phyloP scores from a whole-genome alignment of 140 eudicot genomes.

The Anethum foeniculum region DNA sequence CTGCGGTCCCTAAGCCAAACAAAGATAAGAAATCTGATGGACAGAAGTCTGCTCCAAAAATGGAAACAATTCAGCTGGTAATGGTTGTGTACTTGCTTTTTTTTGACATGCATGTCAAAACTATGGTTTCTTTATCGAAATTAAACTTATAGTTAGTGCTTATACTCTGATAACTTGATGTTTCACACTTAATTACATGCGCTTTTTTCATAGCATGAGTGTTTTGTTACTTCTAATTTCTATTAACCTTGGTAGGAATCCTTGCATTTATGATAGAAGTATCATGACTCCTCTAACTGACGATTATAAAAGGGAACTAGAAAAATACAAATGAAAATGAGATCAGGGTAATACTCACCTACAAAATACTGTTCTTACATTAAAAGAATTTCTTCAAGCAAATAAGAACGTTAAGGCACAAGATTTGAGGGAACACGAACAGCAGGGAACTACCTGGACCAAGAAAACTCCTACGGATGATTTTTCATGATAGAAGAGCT shows the following conservation, averaged over 20 bases:
- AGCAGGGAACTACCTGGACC: not conserved
- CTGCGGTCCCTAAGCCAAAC: conserved; percentile 15
- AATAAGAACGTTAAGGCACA: not conserved
- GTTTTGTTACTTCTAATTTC: not conserved
- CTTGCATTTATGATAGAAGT: not conserved
- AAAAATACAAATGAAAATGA: not conserved
- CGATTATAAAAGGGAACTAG: not conserved
- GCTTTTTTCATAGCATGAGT: not conserved
- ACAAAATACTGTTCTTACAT: not conserved
- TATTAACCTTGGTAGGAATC: not conserved
- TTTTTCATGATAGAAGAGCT: not conserved
- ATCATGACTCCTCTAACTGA: not conserved
- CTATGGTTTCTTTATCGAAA: not conserved
- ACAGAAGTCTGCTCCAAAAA: not conserved
- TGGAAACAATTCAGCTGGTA: not conserved
- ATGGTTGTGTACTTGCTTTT: not conserved
- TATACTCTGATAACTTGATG: not conserved
- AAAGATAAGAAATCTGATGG: not conserved
- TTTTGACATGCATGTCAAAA: not conserved
- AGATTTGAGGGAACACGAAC: not conserved
- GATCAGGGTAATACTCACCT: not conserved
- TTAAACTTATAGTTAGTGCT: not conserved
- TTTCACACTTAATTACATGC: not conserved
- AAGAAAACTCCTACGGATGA: not conserved
- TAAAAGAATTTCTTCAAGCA: not conserved